Evolutionary conservation across 257 asterid genomes (phyloP).

Genomic region (Primulina tabacum): DNA sequence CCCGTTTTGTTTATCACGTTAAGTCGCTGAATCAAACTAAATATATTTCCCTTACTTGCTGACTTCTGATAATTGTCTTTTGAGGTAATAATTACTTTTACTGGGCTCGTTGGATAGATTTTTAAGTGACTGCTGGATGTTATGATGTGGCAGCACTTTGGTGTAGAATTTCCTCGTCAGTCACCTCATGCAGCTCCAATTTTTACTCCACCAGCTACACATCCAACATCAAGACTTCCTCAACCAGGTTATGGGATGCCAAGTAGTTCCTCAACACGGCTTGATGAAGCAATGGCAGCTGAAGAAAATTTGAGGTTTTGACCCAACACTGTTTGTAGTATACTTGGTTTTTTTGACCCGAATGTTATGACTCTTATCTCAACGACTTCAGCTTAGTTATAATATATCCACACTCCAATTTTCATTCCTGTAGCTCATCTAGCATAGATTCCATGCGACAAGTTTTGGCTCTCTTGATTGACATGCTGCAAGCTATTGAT

Average conservation of each 20-base stretch:
- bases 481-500: constrained; percentile 80
- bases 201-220: constrained; percentile 73
- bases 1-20: neutral
- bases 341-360: neutral
- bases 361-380: neutral
- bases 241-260: constrained; percentile 97
- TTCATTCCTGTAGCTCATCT: constrained; percentile 45
- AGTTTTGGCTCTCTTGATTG: constrained; percentile 65
- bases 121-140: constrained; percentile 2
- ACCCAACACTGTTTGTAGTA: neutral
- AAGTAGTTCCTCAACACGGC: constrained; percentile 76
- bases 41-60: neutral
- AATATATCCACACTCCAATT: neutral
- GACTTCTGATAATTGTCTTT: neutral
- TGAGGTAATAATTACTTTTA: neutral
- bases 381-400: neutral
- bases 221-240: constrained; percentile 47
- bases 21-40: neutral
- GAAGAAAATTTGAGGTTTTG: constrained; percentile 69
- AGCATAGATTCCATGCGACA: constrained; percentile 56
- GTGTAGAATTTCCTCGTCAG: constrained; percentile 67
- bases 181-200: constrained; percentile 64
- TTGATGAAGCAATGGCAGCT: constrained; percentile 85
- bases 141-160: constrained; percentile 58
- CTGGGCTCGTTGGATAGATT: neutral